phyloP scores from a whole-genome alignment of 2,329 filamentous ascomycete genomes.

The Colletotrichum plurivorum region DNA sequence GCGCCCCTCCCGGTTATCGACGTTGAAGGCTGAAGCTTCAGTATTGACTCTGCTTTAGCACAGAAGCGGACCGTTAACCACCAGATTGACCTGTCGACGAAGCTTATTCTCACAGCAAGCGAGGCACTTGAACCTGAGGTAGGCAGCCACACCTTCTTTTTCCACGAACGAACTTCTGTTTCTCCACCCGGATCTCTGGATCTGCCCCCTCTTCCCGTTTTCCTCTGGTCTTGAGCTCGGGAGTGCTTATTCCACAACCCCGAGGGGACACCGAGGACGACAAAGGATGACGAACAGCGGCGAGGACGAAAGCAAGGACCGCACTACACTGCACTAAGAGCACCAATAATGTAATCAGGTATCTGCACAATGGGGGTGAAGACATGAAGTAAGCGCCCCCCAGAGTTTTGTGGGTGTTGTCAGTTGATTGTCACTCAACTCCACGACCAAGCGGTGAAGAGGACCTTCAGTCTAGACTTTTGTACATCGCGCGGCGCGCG shows the following conservation, averaged over 20 bases:
- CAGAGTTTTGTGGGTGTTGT: slow-evolving; percentile 10
- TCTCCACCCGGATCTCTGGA: neutral
- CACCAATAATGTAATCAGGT: too few species aligned
- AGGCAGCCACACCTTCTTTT: slow-evolving; percentile 33
- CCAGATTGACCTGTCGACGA: slow-evolving; percentile 27
- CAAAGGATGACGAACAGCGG: too few species aligned
- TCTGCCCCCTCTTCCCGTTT: neutral
- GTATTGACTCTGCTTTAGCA: neutral
- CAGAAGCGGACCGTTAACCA: slow-evolving; percentile 8
- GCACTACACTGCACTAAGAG: too few species aligned
- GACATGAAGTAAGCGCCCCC: too few species aligned
- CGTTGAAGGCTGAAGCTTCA: slow-evolving; percentile 24
- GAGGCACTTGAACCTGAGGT: neutral
- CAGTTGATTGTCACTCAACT: slow-evolving; percentile 16
- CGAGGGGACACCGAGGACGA: too few species aligned
- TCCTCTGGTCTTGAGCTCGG: too few species aligned
- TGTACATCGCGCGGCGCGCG: slow-evolving; percentile 14
- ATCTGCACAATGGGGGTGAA: too few species aligned
- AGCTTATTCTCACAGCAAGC: slow-evolving; percentile 23
- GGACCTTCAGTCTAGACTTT: slow-evolving; percentile 31
- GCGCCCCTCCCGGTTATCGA: slow-evolving; percentile 20
- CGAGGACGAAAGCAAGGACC: too few species aligned
- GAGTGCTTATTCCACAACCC: too few species aligned
- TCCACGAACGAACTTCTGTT: slow-evolving; percentile 17
- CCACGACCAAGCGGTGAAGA: slow-evolving; percentile 34